Base-by-base conservation (phyloP, 305 asterid genomes). In the Solanum chacoense region DNA sequence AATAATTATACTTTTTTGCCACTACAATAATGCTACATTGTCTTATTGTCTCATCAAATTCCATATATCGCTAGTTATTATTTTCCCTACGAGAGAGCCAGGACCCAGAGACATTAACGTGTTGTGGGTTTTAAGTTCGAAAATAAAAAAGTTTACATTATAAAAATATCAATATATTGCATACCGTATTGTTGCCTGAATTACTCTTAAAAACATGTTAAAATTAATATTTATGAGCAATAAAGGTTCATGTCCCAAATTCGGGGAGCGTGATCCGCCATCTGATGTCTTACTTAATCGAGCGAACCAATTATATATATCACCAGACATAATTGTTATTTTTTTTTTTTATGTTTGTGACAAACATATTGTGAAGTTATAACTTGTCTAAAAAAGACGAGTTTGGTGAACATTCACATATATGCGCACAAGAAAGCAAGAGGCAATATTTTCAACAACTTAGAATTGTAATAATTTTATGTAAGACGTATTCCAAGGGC, bases 361-460 rank as follows among this genome's bases (percentile, higher is more conserved):
- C 45, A 75, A 34, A 75, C 38, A 75, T 75, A 18, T 37, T 40
- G 1, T 80, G 36, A 4, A 80, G 85, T 13, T 45, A 45, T n/a
- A 13, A 79, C 63, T 32, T 77, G 69, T 80, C 85, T 34, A 40
- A 42, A 42, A 76, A n/a, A 80, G 71, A 45, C 71, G 86, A 42
- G 71, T 42, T 80, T 42, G 86, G 71, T 81, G 86, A 42, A 16
- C 38, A 80, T 42, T 80, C 69, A 42, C 18, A 42, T 40, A 80
- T 26, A 80, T 80, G 86, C 85, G 85, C 86, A 42, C 28, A 81
- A 81, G 37, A 81, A 42, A 81, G 69, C 72, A 45, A 81, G 40
- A 81, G 38, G 40, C 86, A 50, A 83, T 20, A 83, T 83, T 83
- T 83, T 83, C 72, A 83, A 81, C 73, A 50, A 83, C 73, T 83